Base-by-base conservation (phyloP, 345 rosid species). In the Eucalyptus tenuipes region DNA sequence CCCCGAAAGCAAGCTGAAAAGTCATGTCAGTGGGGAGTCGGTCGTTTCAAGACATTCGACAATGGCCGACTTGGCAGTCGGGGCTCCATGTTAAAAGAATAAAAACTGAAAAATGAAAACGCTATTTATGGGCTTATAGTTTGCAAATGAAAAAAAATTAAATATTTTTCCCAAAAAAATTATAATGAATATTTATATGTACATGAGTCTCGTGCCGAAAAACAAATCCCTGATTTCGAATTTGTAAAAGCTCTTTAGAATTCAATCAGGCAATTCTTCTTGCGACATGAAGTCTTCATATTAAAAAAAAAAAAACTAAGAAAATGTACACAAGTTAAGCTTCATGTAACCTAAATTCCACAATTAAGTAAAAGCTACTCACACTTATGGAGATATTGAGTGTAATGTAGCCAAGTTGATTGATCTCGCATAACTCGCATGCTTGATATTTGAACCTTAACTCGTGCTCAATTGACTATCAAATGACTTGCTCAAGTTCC, bases 371-470 rank as follows among this genome's bases (percentile, higher is more conserved):
- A 9, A 55, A 4, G 29, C 13, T 24, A 55, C 18, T 55, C 1
- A 55, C 1, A 55, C 61, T 55, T 55, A 4, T 24, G 13, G 11
- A 55, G 13, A 55, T n/a, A n/a, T n/a, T n/a, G n/a, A n/a, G n/a
- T 4, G 20, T 64, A 64, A 64, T n/a, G 3, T 0, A 64, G 6
- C 3, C 1, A 18, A 64, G 40, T 64, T 8, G 37, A 64, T 64
- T 31, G 3, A 61, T 61, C 17, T 31, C 5, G 14, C 0, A 0
- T n/a, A n/a, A 13, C 20, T 64, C 0, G 0, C 10, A 64, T 4
- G 0, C 3, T 64, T 15, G 20, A n/a, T n/a, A 10, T n/a, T 64
- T 64, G 40, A 64, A 64, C n/a, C 75, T 64, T 7, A 0, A 64
- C 20, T 14, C 40, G 0, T 64, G 5, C 14, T n/a, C 40, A 64